phyloP scores from a whole-genome alignment of 2,329 filamentous ascomycete species.

The Hypomyces perniciosus region DNA sequence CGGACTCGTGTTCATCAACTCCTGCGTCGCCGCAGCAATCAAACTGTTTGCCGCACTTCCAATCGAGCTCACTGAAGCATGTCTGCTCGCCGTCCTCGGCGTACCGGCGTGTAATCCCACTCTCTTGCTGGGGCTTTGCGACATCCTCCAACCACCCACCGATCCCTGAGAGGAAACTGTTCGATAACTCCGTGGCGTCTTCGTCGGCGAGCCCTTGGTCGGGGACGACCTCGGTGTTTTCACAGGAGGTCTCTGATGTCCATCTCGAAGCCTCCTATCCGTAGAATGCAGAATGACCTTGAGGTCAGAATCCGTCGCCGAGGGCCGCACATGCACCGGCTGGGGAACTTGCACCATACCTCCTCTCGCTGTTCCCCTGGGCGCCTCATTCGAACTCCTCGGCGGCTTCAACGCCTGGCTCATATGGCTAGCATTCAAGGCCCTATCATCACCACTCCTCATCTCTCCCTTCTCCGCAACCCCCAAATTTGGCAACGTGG shows the following conservation, averaged over 20 bases:
- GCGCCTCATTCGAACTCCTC: constrained; percentile 6
- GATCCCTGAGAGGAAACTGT: constrained; percentile 10
- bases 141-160: constrained; percentile 15
- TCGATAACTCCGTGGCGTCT: constrained; percentile 11
- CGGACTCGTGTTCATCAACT: constrained; percentile 17
- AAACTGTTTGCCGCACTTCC: constrained; percentile 37
- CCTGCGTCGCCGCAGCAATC: constrained; percentile 29
- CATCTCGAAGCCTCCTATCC: constrained; percentile 43
- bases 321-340: constrained; percentile 18
- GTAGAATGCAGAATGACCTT: constrained; percentile 47
- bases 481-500: constrained; percentile 32
- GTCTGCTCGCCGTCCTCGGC: constrained; percentile 15
- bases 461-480: constrained; percentile 20
- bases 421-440: neutral
- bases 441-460: constrained; percentile 1
- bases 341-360: constrained; percentile 10
- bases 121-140: constrained; percentile 25
- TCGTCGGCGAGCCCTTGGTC: constrained; percentile 20
- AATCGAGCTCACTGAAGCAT: constrained; percentile 27
- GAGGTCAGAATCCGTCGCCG: constrained; percentile 41
- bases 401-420: neutral
- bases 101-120: constrained; percentile 17
- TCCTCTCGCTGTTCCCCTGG: neutral
- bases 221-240: constrained; percentile 22
- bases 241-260: constrained; percentile 25